Conservation (phyloP, 306 rosid species). For the Carpinus fangiana region DNA sequence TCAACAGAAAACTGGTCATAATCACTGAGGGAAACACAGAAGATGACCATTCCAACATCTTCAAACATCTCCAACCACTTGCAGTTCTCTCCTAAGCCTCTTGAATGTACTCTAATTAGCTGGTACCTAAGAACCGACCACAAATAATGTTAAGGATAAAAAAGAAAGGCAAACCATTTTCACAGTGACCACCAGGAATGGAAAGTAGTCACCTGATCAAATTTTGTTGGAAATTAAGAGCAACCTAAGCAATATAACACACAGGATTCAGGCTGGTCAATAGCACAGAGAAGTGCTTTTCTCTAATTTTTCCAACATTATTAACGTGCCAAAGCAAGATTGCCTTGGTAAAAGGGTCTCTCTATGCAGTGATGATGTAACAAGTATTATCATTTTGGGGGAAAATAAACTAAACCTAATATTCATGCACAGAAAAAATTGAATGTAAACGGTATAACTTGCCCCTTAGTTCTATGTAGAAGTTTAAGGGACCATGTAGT, state of each 20-base stretch:
- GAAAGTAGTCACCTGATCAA: neutral
- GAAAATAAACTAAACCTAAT: neutral
- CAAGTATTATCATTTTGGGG: neutral
- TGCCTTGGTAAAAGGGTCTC: neutral
- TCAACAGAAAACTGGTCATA: conserved; percentile 74
- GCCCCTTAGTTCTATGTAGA: neutral
- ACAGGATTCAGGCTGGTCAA: neutral
- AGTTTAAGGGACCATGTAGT: neutral
- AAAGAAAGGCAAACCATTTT: neutral
- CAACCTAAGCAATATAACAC: neutral
- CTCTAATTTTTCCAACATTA: neutral
- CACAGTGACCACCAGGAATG: neutral
- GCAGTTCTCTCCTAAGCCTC: conserved; percentile 85
- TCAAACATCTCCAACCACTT: conserved; percentile 99
- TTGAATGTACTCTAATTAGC: conserved; percentile 51
- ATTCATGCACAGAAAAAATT: neutral
- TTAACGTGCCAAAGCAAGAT: neutral
- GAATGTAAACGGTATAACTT: neutral
- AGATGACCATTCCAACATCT: conserved; percentile 84
- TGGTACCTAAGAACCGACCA: conserved; percentile 50
- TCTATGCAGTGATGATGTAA: neutral
- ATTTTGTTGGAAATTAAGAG: neutral
- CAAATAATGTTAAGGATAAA: conserved; percentile 9
- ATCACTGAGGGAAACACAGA: conserved; percentile 88
- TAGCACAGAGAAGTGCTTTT: neutral